Evolutionary conservation across 305 asterid genomes (phyloP).

Genomic region (Fraxinus sp.): DNA sequence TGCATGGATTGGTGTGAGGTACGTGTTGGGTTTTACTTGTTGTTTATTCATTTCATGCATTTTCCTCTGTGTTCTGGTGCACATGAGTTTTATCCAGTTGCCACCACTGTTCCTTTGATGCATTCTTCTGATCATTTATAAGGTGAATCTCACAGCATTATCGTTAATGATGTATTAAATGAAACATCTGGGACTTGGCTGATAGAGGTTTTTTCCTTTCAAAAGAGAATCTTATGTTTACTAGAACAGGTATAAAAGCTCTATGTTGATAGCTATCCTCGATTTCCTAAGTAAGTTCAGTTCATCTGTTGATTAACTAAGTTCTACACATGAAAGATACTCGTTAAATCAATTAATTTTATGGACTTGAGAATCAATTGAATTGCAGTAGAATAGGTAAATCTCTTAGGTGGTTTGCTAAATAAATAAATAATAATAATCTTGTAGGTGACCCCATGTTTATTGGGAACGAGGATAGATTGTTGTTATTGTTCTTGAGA

Average conservation of each 20-base stretch:
- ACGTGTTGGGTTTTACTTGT: slow-evolving; percentile 17
- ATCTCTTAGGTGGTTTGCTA: neutral
- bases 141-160: neutral
- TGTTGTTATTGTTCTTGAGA: slow-evolving; percentile 1
- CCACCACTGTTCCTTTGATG: neutral
- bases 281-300: neutral
- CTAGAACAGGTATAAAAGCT: neutral
- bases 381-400: neutral
- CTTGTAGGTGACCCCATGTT: neutral
- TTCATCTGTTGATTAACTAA: neutral
- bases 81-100: neutral
- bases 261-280: neutral
- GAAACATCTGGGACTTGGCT: neutral
- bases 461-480: neutral
- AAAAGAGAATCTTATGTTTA: neutral
- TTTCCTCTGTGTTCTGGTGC: neutral
- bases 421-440: neutral
- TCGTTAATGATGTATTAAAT: neutral
- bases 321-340: neutral
- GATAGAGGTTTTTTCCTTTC: neutral
- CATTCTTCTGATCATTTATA: neutral
- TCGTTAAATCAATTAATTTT: neutral
- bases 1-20: slow-evolving; percentile 92
- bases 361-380: neutral
- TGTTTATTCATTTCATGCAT: slow-evolving; percentile 1